Evolutionary conservation across 1,284 basidiomycete genomes (phyloP), one percentile per base, ranked within the genome.

Genomic region (Apiotrichum porosum): DNA sequence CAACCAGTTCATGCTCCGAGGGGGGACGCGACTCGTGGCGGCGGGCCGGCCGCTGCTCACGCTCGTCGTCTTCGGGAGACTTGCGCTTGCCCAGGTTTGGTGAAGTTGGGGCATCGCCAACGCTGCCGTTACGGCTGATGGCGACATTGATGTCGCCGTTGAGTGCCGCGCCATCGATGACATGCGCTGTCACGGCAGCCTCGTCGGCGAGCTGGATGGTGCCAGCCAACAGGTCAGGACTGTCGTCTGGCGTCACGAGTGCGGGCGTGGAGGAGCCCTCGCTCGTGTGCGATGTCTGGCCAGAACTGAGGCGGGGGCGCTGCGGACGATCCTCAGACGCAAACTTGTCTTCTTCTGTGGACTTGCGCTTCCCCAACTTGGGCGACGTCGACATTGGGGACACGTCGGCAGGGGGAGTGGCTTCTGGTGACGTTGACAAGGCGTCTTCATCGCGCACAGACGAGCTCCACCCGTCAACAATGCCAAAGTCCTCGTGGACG

Each of bases 31-130:
- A 36, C 18, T 22, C 24, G 3, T 23, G 23, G 6, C 42, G 42
- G n/a, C 42, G 42, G 3, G 35, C 14, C 3, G 35, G 34, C 9
- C 23, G 34, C 18, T 34, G 21, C 6, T 36, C 34, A 12, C 17
- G n/a, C 24, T 30, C 42, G 6, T 44, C 54, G 9, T 40, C 54
- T 2, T 39, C 47, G 4, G 52, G 44, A 9, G 43, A 45, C 44
- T 55, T 55, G 44, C 54, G 54, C 30, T 55, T 55, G 26, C 54
- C 41, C 1, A 52, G 32, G 3, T 35, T 38, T 2, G 52, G 52
- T 26, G 52, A 54, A 3, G 32, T 37, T 9, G 24, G 18, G n/a
- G n/a, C n/a, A n/a, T n/a, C n/a, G n/a, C n/a, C n/a, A n/a, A n/a
- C n/a, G n/a, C n/a, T n/a, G n/a, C n/a, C n/a, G n/a, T n/a, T n/a